phyloP scores from a whole-genome alignment of 129 eudicot species.

The Heracleum sosnowskyi region DNA sequence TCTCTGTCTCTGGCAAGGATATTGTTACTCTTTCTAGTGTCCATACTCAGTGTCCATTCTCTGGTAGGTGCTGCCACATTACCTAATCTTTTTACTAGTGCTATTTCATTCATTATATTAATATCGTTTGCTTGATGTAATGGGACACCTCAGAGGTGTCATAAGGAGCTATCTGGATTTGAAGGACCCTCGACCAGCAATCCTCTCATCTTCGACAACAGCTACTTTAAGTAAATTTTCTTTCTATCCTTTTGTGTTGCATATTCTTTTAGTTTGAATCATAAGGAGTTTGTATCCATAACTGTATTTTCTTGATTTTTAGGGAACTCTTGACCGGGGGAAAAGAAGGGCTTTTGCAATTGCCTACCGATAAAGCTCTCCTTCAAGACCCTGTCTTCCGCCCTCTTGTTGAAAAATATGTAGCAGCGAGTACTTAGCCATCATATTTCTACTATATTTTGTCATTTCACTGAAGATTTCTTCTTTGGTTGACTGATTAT shows the following conservation, averaged over 20 bases:
- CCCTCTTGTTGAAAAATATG: constrained; percentile 5
- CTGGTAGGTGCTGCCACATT: constrained; percentile 36
- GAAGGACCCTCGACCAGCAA: constrained; percentile 92
- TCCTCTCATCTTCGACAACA: constrained; percentile 77
- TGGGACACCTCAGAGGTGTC: constrained; percentile 43
- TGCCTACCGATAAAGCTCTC: not conserved
- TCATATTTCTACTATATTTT: not conserved
- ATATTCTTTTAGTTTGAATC: not conserved
- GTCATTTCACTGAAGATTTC: not conserved
- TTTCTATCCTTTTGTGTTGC: not conserved
- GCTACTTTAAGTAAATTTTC: constrained; percentile 51
- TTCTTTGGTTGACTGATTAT: not conserved
- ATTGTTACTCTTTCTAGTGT: constrained; percentile 92
- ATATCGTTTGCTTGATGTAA: not conserved
- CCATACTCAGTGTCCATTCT: too few relatives aligned
- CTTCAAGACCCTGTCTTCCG: constrained; percentile 4
- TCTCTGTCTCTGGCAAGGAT: constrained; percentile 62
- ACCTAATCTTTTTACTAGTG: not conserved
- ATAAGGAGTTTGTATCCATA: not conserved
- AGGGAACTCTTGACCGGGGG: constrained; percentile 1
- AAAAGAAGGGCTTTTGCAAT: constrained; percentile 3
- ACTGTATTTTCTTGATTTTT: not conserved
- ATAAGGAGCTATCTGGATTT: constrained; percentile 88
- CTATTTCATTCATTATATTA: not conserved
- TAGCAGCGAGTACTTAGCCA: not conserved